Evolutionary conservation across 176 grass and related monocot species (phyloP).

Genomic region (Melocanna baccifera): DNA sequence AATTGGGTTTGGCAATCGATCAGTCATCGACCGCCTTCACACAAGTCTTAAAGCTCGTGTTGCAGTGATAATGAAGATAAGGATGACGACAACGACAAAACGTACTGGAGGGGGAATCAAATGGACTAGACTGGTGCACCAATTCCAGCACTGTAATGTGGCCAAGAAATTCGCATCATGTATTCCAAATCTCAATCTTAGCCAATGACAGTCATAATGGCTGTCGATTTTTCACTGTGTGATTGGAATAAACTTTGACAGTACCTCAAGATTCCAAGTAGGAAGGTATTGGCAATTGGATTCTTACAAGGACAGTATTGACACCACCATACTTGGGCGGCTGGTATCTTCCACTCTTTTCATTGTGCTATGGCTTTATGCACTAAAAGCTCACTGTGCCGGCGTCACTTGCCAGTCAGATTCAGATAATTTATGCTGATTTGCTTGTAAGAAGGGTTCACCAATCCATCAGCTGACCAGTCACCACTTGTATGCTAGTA

Average conservation of each 20-base stretch:
- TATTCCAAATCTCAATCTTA: slow-evolving; percentile 9
- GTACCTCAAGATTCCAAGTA: slow-evolving; percentile 26
- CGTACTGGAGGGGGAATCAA: not conserved
- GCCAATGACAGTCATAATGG: slow-evolving; percentile 5
- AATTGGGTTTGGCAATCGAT: not conserved
- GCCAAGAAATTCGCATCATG: not conserved
- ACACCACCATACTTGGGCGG: not conserved
- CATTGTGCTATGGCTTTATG: not conserved
- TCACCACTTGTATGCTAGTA: not conserved
- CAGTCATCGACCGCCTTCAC: not conserved
- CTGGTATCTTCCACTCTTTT: slow-evolving; percentile 26
- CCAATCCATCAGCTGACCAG: slow-evolving; percentile 3
- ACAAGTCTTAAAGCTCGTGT: slow-evolving; percentile 20
- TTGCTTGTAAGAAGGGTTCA: not conserved
- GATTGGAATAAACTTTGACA: slow-evolving; percentile 19
- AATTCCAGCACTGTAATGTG: not conserved
- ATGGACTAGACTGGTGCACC: not conserved
- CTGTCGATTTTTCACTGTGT: not conserved
- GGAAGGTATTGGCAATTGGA: not conserved
- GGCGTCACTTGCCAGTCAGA: not conserved
- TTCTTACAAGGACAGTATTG: slow-evolving; percentile 13
- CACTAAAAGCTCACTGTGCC: not conserved
- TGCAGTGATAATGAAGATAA: not conserved
- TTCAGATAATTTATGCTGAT: not conserved
- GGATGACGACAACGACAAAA: not conserved